Conservation (phyloP, 208 protist genomes). For the Borovskyia barvae region DNA sequence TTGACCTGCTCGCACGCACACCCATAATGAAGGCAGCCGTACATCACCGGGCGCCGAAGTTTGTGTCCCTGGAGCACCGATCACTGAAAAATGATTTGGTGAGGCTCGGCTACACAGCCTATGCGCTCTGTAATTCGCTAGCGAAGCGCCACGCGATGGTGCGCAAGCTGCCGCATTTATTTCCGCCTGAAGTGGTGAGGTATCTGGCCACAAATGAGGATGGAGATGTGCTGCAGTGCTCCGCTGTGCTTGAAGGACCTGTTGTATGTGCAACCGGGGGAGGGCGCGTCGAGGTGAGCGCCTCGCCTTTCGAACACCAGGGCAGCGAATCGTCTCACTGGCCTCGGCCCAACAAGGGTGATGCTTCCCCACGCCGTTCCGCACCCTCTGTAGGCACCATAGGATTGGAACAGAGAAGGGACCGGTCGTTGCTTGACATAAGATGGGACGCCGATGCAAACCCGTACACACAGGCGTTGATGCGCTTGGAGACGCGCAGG, state of each 20-base stretch:
- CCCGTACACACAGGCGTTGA: too few relatives aligned
- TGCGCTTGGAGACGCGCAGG: too few relatives aligned
- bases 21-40: slow-evolving; percentile 32
- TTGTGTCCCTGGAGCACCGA: slow-evolving; percentile 4
- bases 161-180: slow-evolving; percentile 51
- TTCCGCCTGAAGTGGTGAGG: slow-evolving; percentile 56
- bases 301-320: too few relatives aligned
- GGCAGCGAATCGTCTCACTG: too few relatives aligned
- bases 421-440: too few relatives aligned
- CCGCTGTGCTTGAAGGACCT: slow-evolving; percentile 12
- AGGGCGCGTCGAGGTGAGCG: too few relatives aligned
- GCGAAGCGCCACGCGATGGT: slow-evolving; percentile 37
- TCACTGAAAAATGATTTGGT: slow-evolving; percentile 16
- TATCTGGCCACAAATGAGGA: slow-evolving; percentile 12
- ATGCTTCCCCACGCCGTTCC: too few relatives aligned
- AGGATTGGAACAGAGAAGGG: too few relatives aligned
- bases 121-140: slow-evolving; percentile 22
- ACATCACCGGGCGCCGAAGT: slow-evolving; percentile 22
- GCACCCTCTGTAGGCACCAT: too few relatives aligned
- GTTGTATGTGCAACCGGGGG: slow-evolving; percentile 1
- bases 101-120: slow-evolving; percentile 46
- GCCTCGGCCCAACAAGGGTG: too few relatives aligned
- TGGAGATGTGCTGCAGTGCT: neutral
- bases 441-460: too few relatives aligned
- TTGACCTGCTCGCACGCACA: slow-evolving; percentile 55